Percentiles rank a stretch among this genome's conserved stretches.
phyloP scores from a whole-genome alignment of 2,329 filamentous ascomycete genomes.

The Colletotrichum truncatum region DNA sequence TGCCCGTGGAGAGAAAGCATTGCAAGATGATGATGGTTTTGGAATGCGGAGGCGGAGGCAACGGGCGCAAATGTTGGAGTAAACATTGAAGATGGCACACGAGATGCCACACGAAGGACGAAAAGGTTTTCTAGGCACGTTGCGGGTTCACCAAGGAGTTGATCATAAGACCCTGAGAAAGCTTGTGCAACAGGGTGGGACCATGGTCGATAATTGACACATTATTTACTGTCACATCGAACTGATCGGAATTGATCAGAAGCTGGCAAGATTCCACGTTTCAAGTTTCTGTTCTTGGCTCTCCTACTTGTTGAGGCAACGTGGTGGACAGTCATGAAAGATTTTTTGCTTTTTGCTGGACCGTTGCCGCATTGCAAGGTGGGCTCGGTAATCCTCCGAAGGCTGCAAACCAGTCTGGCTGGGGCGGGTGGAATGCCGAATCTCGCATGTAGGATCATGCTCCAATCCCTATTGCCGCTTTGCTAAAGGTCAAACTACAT shows the following conservation, averaged over 20 bases:
- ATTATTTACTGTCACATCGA: constrained; percentile 10
- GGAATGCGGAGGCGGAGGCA: constrained; percentile 7
- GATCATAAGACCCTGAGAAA: background rate
- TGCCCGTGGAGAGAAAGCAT: constrained; percentile 9
- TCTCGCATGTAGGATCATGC: constrained; percentile 6
- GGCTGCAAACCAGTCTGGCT: background rate
- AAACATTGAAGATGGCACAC: background rate
- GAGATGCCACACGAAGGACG: background rate
- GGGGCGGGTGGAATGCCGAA: constrained; percentile 26
- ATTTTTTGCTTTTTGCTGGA: constrained; percentile 5
- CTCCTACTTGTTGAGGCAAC: constrained; percentile 10
- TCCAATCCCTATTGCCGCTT: constrained; percentile 8
- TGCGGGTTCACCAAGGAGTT: background rate
- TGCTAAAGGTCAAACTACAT: background rate
- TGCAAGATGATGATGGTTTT: background rate
- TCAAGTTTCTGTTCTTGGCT: constrained; percentile 19
- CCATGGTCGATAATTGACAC: constrained; percentile 12
- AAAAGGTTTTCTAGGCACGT: constrained; percentile 13
- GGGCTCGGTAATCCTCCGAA: constrained; percentile 25
- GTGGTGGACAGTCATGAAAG: constrained; percentile 9
- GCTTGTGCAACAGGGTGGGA: background rate
- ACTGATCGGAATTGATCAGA: background rate
- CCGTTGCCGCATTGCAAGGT: background rate
- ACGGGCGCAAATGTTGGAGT: constrained; percentile 20
- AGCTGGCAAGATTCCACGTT: background rate